Base-by-base conservation (phyloP, 257 asterid species). In the Leptodermis oblonga region DNA sequence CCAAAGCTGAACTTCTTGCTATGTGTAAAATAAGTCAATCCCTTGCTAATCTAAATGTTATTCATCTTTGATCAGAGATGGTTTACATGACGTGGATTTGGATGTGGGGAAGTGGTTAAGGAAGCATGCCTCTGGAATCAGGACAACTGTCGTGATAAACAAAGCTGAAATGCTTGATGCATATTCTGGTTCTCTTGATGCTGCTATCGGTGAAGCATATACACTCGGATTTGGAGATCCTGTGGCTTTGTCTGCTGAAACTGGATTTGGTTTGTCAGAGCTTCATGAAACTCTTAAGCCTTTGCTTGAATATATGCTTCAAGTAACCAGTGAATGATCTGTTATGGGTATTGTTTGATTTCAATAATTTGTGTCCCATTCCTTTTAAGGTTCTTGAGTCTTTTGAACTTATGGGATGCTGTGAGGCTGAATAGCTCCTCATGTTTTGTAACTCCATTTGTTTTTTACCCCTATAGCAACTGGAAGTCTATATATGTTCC, bases 21-120 rank as follows among this genome's bases (percentile, higher is more conserved):
- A 15, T 11, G 10, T 65, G 34, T 37, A 12, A 48, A 12, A 18
- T 41, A 60, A 6, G 11, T 31, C 31, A 34, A 18, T 31, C 8
- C 11, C 18, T 49, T 14, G 26, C 41, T 41, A 23, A 43, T 62
- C 53, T 61, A 26, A 46, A 17, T 53, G n/a, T 31, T 68, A 26
- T 65, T 64, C 54, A 13, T 78, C 22, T 73, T 73, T 48, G 73
- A 77, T 70, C 70, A 89, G 98, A 80, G 95, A 87, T 77, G 98
- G 98, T 71, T 73, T 92, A 68, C 88, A 83, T 70, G 94, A 95
- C 63, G 79, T 87, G 92, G 98, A 90, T 83, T 76, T 86, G 87
- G 97, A 92, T 86, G 98, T 93, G 23, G 98, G 97, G 52, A 90
- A 90, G 79, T 93, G 98, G 97, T 74, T 93, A 81, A 87, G 98